phyloP scores from a whole-genome alignment of 371 early-diverging fungal species.

The Zancudomyces culisetae region DNA sequence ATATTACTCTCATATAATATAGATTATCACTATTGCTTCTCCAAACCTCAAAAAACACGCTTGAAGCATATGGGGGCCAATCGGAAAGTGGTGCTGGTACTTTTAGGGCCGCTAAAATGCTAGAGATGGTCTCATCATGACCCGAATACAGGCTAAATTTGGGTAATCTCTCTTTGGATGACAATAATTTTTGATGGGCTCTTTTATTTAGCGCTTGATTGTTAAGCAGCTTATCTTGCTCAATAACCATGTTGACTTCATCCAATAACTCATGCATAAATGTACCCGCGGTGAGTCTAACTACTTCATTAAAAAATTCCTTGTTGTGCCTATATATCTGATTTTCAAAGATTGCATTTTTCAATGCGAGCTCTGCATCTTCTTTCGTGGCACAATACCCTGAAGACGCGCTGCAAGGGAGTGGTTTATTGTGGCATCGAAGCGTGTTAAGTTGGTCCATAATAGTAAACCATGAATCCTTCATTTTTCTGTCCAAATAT shows the following conservation, averaged over 20 bases:
- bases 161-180: too few species aligned
- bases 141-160: slow-evolving; percentile 30
- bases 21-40: slow-evolving; percentile 12
- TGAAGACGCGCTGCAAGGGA: slow-evolving; percentile 23
- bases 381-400: neutral
- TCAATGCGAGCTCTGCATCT: neutral
- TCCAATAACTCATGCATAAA: neutral
- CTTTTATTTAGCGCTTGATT: neutral
- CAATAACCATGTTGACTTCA: neutral
- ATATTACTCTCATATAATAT: slow-evolving; percentile 29
- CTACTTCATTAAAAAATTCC: neutral
- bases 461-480: slow-evolving; percentile 17
- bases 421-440: slow-evolving; percentile 24
- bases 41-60: slow-evolving; percentile 36
- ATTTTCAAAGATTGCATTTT: neutral
- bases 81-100: slow-evolving; percentile 19
- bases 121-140: slow-evolving; percentile 31
- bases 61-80: slow-evolving; percentile 43
- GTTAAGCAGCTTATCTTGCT: neutral
- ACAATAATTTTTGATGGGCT: too few species aligned
- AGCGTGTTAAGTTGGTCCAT: slow-evolving; percentile 30
- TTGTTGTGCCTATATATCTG: neutral
- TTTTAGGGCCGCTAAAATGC: slow-evolving; percentile 25
- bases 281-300: neutral
- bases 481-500: slow-evolving; percentile 6